These are phyloP conservation scores for Coccomyxa sp. DNA, from an alignment of 139 green algal genomes.

Conservation along the genomic window DNA sequence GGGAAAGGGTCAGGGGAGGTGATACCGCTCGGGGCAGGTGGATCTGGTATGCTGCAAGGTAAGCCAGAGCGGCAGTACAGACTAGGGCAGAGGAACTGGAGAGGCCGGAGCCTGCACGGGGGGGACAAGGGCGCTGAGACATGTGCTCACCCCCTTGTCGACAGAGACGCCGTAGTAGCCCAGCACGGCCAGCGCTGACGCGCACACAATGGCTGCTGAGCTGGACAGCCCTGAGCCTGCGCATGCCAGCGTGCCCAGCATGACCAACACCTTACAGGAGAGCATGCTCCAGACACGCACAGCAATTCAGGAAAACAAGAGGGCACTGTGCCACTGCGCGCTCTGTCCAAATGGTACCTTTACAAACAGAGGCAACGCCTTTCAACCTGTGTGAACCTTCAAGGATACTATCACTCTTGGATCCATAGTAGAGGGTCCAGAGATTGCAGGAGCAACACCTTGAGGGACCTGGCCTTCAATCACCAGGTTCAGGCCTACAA, in stretches of 20 bases:
- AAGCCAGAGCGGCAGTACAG: constrained; percentile 74
- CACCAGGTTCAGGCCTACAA: constrained; percentile 72
- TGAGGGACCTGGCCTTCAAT: constrained; percentile 83
- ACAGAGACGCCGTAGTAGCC: constrained; percentile 21
- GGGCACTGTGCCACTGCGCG: too few species aligned
- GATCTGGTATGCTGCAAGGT: constrained; percentile 50
- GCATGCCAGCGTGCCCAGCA: neutral
- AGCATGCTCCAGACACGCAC: too few species aligned
- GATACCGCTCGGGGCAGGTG: neutral
- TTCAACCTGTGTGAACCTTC: too few species aligned
- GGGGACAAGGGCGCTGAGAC: neutral
- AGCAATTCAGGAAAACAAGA: too few species aligned
- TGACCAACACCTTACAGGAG: too few species aligned
- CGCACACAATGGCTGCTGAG: constrained; percentile 86
- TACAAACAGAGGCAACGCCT: too few species aligned
- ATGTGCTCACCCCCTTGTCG: neutral
- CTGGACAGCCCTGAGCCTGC: constrained; percentile 85
- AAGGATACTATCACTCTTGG: too few species aligned
- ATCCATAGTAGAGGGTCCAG: neutral
- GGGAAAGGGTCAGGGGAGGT: neutral
- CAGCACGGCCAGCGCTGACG: constrained; percentile 76
- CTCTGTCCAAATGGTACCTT: too few species aligned
- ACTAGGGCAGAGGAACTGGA: constrained; percentile 88
- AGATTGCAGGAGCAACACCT: constrained; percentile 40
- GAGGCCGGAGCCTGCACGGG: constrained; percentile 72